phyloP scores from a whole-genome alignment of 208 protist species.

The Wallacemonas sp. region DNA sequence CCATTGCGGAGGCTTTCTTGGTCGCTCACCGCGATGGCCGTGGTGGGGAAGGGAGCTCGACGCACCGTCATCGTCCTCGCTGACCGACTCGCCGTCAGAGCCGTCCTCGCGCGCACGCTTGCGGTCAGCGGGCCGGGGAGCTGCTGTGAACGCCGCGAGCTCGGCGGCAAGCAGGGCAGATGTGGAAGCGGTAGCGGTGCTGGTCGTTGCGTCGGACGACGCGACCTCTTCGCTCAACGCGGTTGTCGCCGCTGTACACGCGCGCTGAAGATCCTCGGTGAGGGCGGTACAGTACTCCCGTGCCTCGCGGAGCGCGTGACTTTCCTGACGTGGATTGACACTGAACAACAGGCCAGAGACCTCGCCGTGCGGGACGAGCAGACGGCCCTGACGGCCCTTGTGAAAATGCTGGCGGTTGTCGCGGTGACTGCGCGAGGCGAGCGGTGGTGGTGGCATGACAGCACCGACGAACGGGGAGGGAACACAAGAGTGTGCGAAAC shows the following conservation, averaged over 20 bases:
- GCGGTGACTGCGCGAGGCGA: constrained; percentile 29
- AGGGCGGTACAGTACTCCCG: constrained; percentile 65
- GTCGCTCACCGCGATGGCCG: neutral
- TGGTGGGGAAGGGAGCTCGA: no score
- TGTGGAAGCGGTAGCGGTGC: neutral
- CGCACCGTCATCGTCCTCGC: constrained; percentile 11
- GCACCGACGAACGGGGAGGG: neutral
- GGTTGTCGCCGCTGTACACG: neutral
- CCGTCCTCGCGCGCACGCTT: constrained; percentile 2
- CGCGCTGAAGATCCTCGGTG: constrained; percentile 45
- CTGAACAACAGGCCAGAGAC: constrained; percentile 70
- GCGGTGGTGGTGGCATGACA: neutral
- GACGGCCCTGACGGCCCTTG: constrained; percentile 45
- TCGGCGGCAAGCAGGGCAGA: constrained; percentile 29
- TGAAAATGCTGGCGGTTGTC: constrained; percentile 68
- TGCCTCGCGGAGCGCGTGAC: constrained; percentile 63
- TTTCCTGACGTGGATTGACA: constrained; percentile 65
- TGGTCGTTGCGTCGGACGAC: neutral
- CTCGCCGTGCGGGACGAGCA: constrained; percentile 63
- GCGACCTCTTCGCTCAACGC: no score
- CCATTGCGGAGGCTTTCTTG: constrained; percentile 18
- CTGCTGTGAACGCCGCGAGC: constrained; percentile 16
- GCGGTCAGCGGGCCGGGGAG: neutral
- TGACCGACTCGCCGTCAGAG: constrained; percentile 15
- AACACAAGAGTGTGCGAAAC: neutral